These are phyloP conservation scores for Forsythia viridissima DNA, from an alignment of 257 asterid genomes.

Conservation along the genomic window DNA sequence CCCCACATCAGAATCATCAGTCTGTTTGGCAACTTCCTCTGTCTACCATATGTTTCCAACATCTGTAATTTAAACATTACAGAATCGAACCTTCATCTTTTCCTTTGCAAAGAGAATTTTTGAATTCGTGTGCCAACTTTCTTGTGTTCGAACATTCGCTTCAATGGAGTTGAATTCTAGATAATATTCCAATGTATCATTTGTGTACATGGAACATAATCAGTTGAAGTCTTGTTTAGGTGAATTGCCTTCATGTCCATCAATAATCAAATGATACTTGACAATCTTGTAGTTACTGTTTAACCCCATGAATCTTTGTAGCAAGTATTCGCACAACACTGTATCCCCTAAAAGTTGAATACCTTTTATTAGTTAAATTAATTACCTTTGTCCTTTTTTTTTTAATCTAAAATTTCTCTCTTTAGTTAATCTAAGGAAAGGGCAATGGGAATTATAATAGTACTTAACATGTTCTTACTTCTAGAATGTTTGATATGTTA, in stretches of 20 bases:
- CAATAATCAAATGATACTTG: too few relatives aligned
- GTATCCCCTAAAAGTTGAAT: too few relatives aligned
- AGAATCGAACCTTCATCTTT: not conserved
- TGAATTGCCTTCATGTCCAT: not conserved
- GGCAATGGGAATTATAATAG: too few relatives aligned
- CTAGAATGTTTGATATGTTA: too few relatives aligned
- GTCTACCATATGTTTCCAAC: not conserved
- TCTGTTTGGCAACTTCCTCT: not conserved
- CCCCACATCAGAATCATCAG: not conserved
- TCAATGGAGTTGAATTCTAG: not conserved
- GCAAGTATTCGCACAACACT: too few relatives aligned
- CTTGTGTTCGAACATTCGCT: not conserved
- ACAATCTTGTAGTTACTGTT: too few relatives aligned
- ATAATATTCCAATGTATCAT: not conserved
- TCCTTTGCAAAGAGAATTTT: not conserved
- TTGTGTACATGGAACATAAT: not conserved
- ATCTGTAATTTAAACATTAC: not conserved
- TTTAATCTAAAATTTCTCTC: too few relatives aligned
- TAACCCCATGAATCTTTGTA: too few relatives aligned
- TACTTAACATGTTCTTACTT: too few relatives aligned
- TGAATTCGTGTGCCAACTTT: not conserved
- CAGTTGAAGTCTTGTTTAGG: not conserved
- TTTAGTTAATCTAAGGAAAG: too few relatives aligned
- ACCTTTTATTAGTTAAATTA: too few relatives aligned
- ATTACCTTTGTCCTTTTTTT: too few relatives aligned